Percentiles rank a stretch among this genome's conserved stretches.
phyloP scores from a whole-genome alignment of 1,139 yeast genomes.

The Yamadazyma taylorii region DNA sequence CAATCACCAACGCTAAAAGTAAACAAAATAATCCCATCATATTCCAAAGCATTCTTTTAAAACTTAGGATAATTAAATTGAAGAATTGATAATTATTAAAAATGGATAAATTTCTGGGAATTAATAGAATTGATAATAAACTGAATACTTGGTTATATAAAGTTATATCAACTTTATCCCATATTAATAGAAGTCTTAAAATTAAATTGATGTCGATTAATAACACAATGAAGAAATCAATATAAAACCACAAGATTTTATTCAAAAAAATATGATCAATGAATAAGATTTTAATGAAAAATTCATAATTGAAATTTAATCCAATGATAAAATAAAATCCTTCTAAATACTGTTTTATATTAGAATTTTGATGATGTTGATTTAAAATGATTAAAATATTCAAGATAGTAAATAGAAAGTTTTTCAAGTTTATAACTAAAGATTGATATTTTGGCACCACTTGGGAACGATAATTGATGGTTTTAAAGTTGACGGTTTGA shows the following conservation, averaged over 20 bases:
- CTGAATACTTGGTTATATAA: conserved; percentile 38
- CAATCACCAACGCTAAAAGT: conserved; percentile 53
- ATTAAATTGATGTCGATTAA: conserved; percentile 33
- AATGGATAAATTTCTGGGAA: conserved; percentile 55
- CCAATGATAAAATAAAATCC: conserved; percentile 36
- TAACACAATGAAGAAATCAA: conserved; percentile 34
- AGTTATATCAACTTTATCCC: conserved; percentile 12
- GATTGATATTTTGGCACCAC: conserved; percentile 47
- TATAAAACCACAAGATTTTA: conserved; percentile 43
- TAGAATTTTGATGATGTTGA: conserved; percentile 19
- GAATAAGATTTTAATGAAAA: conserved; percentile 37
- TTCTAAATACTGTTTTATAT: conserved; percentile 19
- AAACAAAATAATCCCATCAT: conserved; percentile 53
- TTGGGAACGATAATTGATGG: conserved; percentile 31
- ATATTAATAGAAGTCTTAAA: conserved; percentile 19
- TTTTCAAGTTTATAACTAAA: conserved; percentile 39
- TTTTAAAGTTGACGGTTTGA: conserved; percentile 30
- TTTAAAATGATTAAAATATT: conserved; percentile 34
- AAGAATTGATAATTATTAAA: conserved; percentile 57
- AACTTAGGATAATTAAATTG: conserved; percentile 52
- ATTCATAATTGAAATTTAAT: conserved; percentile 38
- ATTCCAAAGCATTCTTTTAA: conserved; percentile 56
- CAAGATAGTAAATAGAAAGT: conserved; percentile 31
- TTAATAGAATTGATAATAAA: conserved; percentile 50
- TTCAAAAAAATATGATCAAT: conserved; percentile 42